phyloP scores from a whole-genome alignment of 441 rosid genomes.

The Brassica balearica region DNA sequence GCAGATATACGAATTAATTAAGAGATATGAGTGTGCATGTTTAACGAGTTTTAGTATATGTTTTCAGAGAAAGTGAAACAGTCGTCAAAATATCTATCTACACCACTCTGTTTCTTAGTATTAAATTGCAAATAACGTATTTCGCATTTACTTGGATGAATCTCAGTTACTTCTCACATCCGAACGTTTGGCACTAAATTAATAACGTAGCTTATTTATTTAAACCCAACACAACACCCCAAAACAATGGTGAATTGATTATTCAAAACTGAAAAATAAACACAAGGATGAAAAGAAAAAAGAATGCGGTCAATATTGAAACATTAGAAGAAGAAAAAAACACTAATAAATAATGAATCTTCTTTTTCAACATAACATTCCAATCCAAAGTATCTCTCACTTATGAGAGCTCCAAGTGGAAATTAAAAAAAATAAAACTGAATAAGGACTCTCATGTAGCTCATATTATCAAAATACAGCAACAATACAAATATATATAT shows the following conservation, averaged over 20 bases:
- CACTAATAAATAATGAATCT: background rate
- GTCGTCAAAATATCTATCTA: conserved; percentile 1
- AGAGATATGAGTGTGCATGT: background rate
- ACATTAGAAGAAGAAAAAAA: background rate
- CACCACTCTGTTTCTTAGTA: background rate
- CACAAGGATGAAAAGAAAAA: background rate
- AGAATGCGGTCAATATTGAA: background rate
- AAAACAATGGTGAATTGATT: background rate
- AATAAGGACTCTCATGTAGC: conserved; percentile 13
- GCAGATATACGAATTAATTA: conserved; percentile 7
- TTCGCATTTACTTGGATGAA: conserved; percentile 1
- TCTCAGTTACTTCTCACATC: background rate
- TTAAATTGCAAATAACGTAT: background rate
- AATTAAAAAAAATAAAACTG: background rate
- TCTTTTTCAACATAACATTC: background rate
- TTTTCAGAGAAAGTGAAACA: conserved; percentile 1
- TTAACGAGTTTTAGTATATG: background rate
- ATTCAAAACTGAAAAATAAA: background rate
- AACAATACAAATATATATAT: background rate
- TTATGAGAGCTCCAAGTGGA: background rate
- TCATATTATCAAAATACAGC: conserved; percentile 25
- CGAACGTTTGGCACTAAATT: background rate
- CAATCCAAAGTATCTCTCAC: background rate
- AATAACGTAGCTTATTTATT: background rate
- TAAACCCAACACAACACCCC: background rate